Conservation (phyloP, 164 flowering plant species). For the Piper betle region DNA sequence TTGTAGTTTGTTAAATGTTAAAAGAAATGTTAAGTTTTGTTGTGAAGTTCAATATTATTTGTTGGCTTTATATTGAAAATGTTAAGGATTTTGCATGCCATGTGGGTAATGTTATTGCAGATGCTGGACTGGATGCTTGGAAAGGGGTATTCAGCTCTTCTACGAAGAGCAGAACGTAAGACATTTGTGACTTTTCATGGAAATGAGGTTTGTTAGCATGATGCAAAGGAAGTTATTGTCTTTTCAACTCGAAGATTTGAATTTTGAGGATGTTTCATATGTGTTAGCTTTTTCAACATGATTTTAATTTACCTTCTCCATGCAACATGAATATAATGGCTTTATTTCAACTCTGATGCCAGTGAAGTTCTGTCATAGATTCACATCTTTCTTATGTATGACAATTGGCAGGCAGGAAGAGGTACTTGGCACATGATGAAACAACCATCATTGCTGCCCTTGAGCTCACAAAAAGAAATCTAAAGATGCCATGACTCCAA, state of each 20-base stretch:
- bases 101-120: constrained; percentile 15
- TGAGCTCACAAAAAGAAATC: constrained; percentile 89
- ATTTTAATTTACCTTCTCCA: neutral
- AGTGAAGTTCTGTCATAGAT: neutral
- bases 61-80: neutral
- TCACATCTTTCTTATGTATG: neutral
- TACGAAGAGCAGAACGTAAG: constrained; percentile 87
- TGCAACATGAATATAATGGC: neutral
- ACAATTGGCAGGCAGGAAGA: constrained; percentile 65
- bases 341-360: neutral
- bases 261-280: neutral
- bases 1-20: neutral
- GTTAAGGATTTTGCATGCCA: neutral
- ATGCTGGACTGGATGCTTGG: constrained; percentile 91
- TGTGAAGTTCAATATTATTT: neutral
- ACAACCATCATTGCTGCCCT: constrained; percentile 91
- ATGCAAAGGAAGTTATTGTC: neutral
- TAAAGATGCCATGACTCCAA: constrained; percentile 92
- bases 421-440: constrained; percentile 94
- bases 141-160: constrained; percentile 73
- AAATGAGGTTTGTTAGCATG: constrained; percentile 50
- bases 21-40: neutral
- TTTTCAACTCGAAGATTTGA: neutral
- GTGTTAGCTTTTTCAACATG: neutral
- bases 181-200: constrained; percentile 93